Base-by-base conservation (phyloP, 2,329 filamentous ascomycete genomes). In the Botryotinia narcissicola region DNA sequence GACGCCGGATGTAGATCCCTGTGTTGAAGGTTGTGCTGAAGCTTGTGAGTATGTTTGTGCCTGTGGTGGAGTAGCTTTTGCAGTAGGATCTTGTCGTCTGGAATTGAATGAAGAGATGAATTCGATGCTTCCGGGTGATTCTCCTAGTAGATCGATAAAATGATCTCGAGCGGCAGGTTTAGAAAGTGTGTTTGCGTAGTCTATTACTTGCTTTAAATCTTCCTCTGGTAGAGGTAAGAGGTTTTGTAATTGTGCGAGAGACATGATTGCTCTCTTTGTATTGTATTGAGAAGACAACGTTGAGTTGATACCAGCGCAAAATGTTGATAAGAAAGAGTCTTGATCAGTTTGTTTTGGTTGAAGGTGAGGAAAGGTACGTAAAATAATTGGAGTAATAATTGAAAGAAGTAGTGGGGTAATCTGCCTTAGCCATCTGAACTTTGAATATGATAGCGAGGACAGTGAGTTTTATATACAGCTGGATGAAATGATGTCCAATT, bases 71-170 rank as follows among this genome's bases (percentile, higher is more conserved):
- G 63, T 16, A 9, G 74, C 35, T 63, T 71, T 64, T 25, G 76
- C 63, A 12, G 70, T 71, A n/a, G 84, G 84, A 32, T 85, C 85
- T 77, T 86, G 83, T 69, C 89, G 83, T 29, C 85, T 89, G 4
- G 91, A 88, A 81, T 97, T 98, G 83, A 92, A 93, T 18, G 87
- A 88, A 35, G 90, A 86, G 74, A 93, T 92, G 80, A 93, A 93
- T 77, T 93, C 90, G 70, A 93, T 82, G 2, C 89, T 87, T 78
- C 92, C 90, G 1, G 94, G 89, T 10, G 93, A 94, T 81, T 97
- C 94, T 68, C 95, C 96, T 0, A 99, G 88, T 71, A 99, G 85
- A 80, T 96, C 94, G 81, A 91, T 92, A 75, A 99, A 91, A 82
- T 98, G 94, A 60, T 94, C 91, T 69, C 90, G 94, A 22, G 93